Evolutionary conservation across 768 basidiomycete genomes (phyloP).

Genomic region (Xerocomellus intermedius): DNA sequence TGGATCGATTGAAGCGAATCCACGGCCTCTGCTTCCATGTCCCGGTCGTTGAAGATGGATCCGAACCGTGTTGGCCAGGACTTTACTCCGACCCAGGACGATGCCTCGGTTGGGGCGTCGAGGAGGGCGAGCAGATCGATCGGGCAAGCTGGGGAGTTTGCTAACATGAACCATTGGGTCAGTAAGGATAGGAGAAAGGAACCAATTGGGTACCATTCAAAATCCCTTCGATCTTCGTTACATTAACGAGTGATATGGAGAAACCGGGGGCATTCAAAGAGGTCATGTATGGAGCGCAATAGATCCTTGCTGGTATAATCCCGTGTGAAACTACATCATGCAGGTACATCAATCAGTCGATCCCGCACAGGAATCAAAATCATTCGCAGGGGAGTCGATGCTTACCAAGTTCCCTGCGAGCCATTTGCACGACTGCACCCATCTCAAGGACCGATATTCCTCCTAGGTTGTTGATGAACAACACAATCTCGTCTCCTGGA

Average conservation of each 20-base stretch:
- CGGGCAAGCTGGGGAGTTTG: slow-evolving; percentile 17
- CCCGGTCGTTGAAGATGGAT: no score
- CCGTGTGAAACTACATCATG: slow-evolving; percentile 23
- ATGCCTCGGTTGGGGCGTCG: slow-evolving; percentile 44
- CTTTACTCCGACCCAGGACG: no score
- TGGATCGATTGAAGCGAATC: no score
- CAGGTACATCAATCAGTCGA: neutral
- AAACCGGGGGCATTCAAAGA: slow-evolving; percentile 62
- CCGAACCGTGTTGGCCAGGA: no score
- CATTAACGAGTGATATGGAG: slow-evolving; percentile 51
- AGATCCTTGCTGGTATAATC: slow-evolving; percentile 42
- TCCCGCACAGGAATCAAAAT: no score
- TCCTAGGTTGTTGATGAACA: slow-evolving; percentile 58
- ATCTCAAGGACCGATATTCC: slow-evolving; percentile 52
- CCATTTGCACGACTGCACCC: slow-evolving; percentile 50
- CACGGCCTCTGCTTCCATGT: no score
- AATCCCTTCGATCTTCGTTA: slow-evolving; percentile 31
- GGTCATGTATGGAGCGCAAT: slow-evolving; percentile 54
- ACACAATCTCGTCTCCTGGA: slow-evolving; percentile 37
- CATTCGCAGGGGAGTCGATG: neutral
- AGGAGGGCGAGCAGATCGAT: slow-evolving; percentile 34
- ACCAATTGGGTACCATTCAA: slow-evolving; percentile 3
- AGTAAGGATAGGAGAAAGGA: neutral
- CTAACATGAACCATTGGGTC: neutral
- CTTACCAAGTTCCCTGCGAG: slow-evolving; percentile 43